phyloP scores from a whole-genome alignment of 768 basidiomycete species.

The Xerocomus potaroensis region DNA sequence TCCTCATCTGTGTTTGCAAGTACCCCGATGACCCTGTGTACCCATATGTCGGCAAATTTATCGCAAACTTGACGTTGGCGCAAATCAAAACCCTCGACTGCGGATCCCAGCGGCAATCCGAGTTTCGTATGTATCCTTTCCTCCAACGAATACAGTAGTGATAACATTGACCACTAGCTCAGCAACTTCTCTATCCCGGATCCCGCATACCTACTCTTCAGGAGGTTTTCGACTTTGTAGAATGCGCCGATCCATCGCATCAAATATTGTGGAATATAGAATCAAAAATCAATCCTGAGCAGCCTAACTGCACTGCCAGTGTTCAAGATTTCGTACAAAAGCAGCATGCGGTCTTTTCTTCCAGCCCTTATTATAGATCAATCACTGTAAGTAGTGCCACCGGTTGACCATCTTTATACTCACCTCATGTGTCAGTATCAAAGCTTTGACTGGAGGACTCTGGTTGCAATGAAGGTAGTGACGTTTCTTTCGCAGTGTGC shows the following conservation, averaged over 20 bases:
- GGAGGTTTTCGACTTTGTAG: constrained; percentile 73
- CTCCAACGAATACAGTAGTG: not conserved
- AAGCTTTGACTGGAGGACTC: constrained; percentile 79
- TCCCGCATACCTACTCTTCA: constrained; percentile 68
- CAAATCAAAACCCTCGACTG: constrained; percentile 81
- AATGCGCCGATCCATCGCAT: constrained; percentile 64
- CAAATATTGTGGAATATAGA: constrained; percentile 73
- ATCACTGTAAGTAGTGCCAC: constrained; percentile 50
- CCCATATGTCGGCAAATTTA: constrained; percentile 73
- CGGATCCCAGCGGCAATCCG: constrained; percentile 57
- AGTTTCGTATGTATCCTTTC: constrained; percentile 48
- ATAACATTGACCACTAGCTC: constrained; percentile 35
- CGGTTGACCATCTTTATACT: not conserved
- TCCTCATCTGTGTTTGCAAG: constrained; percentile 31
- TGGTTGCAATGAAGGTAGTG: constrained; percentile 64
- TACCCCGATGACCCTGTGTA: constrained; percentile 53
- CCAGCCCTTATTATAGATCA: constrained; percentile 54
- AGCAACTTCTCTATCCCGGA: constrained; percentile 62
- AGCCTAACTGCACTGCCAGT: constrained; percentile 46
- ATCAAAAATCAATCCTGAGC: constrained; percentile 63
- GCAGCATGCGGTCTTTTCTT: constrained; percentile 55
- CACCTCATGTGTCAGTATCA: constrained; percentile 50
- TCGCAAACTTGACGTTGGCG: constrained; percentile 73
- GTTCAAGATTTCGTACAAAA: constrained; percentile 59
- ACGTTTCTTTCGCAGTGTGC: not conserved